These are phyloP conservation scores for Dissophora globulifera DNA, from an alignment of 192 early-diverging fungal species.

Conservation along the genomic window DNA sequence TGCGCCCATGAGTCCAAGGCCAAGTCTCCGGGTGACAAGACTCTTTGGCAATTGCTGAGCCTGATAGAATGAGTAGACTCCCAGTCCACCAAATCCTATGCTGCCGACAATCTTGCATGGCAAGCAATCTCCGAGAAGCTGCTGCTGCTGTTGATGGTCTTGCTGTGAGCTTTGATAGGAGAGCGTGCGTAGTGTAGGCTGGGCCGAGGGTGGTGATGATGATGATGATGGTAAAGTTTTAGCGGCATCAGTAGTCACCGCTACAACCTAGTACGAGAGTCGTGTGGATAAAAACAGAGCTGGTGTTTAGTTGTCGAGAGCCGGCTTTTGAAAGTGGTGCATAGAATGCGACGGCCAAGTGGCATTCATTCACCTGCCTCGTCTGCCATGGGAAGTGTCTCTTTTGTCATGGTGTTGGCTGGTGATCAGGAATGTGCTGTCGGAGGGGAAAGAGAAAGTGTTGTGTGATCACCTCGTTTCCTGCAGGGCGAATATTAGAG, in stretches of 20 bases:
- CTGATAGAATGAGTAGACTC: slow-evolving; percentile 48
- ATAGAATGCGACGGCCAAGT: too few species aligned
- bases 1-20: slow-evolving; percentile 36
- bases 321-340: too few species aligned
- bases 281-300: background rate
- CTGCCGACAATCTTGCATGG: slow-evolving; percentile 44
- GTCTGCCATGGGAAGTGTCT: slow-evolving; percentile 13
- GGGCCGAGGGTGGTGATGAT: too few species aligned
- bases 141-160: slow-evolving; percentile 13
- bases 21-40: slow-evolving; percentile 21
- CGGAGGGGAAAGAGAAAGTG: too few species aligned
- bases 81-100: slow-evolving; percentile 38
- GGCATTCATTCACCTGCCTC: slow-evolving; percentile 11
- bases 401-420: slow-evolving; percentile 14
- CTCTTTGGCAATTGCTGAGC: slow-evolving; percentile 42
- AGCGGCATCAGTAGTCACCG: too few species aligned
- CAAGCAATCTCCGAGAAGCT: slow-evolving; percentile 28
- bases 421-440: background rate
- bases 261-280: too few species aligned
- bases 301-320: background rate
- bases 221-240: too few species aligned
- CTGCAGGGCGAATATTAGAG: too few species aligned
- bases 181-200: too few species aligned
- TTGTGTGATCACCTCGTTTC: too few species aligned
- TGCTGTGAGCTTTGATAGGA: too few species aligned